These are phyloP conservation scores for Cryptococcus jaspeensis DNA, from an alignment of 1,284 basidiomycete species.

Conservation along the genomic window DNA sequence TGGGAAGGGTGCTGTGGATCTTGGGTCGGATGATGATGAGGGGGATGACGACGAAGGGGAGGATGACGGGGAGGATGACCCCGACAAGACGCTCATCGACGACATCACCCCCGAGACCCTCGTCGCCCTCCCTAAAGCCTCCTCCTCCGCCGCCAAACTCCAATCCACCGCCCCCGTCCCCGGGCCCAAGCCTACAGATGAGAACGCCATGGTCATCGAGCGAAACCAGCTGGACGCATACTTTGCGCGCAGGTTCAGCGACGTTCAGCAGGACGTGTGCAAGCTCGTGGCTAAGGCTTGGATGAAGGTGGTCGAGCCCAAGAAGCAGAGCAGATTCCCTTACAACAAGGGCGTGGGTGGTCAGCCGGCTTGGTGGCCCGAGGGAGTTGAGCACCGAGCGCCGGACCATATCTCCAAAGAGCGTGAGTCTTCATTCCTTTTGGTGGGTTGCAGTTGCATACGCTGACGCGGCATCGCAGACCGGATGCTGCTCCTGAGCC, in stretches of 20 bases:
- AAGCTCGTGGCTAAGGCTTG: slow-evolving; percentile 57
- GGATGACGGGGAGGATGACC: slow-evolving; percentile 30
- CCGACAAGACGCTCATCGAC: slow-evolving; percentile 41
- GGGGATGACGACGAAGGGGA: slow-evolving; percentile 16
- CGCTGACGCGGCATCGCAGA: slow-evolving; percentile 33
- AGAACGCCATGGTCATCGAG: slow-evolving; percentile 34
- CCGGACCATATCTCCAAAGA: slow-evolving; percentile 57
- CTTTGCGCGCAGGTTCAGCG: slow-evolving; percentile 45
- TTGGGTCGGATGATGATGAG: slow-evolving; percentile 25
- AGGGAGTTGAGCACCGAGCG: slow-evolving; percentile 55
- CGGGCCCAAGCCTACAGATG: slow-evolving; percentile 15
- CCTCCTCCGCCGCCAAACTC: neutral
- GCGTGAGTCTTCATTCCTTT: slow-evolving; percentile 34
- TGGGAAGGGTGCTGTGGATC: slow-evolving; percentile 22
- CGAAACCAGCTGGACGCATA: slow-evolving; percentile 37
- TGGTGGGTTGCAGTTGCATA: neutral
- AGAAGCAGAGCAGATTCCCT: slow-evolving; percentile 57
- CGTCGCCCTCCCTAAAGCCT: slow-evolving; percentile 7
- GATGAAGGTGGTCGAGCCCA: slow-evolving; percentile 59
- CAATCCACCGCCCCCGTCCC: neutral
- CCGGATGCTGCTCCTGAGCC: slow-evolving; percentile 52
- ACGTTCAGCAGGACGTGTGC: slow-evolving; percentile 56
- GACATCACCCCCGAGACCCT: slow-evolving; percentile 13
- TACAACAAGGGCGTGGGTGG: slow-evolving; percentile 57
- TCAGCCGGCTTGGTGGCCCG: slow-evolving; percentile 58